Base-by-base conservation (phyloP, 169 alveolate species). In the Eimeria sp. region DNA sequence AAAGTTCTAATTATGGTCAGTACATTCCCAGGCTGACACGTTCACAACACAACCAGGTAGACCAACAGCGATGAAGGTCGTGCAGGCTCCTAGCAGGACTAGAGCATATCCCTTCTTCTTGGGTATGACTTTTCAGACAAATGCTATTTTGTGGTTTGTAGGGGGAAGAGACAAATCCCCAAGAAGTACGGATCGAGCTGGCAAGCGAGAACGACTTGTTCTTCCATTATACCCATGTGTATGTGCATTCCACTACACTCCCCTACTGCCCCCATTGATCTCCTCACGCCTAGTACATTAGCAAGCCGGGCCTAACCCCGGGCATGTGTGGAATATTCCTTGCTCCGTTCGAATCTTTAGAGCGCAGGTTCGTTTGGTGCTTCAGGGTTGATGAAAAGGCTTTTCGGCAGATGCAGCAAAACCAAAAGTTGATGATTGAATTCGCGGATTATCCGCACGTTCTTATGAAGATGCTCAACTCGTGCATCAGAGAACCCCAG, bases 121-220 rank as follows among this genome's bases (percentile, higher is more conserved):
- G 47, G 18, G 25, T 49, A 1, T 5, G 22, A 30, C 49, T 27
- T 27, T 25, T 13, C 13, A 30, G 25, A 14, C 2, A 2, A 9
- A 9, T 34, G 80, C 20, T 45, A 3, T 45, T 43, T 27, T 76
- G 63, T 14, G 87, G 63, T 76, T 20, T 43, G 65, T 45, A 98
- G 98, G 99, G 99, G 47, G 99, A 98, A 57, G 99, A 98, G 89
- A 78, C 96, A 45, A 96, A 90, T 58, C 98, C 99, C 27, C 92
- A 97, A 89, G 98, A 98, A 63, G 97, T 98, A 45, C 98, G 98
- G 94, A 97, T 98, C 30, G 99, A 98, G 94, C 86, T 98, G 43
- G 97, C 99, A 45, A 97, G 99, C 93, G 99, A 98, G 96, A 98
- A 99, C 96, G 99, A 99, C 96, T 96, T 99, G 78, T 99, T 99